Conservation (phyloP, 768 basidiomycete species). For the Cystobasidium tubakii region DNA sequence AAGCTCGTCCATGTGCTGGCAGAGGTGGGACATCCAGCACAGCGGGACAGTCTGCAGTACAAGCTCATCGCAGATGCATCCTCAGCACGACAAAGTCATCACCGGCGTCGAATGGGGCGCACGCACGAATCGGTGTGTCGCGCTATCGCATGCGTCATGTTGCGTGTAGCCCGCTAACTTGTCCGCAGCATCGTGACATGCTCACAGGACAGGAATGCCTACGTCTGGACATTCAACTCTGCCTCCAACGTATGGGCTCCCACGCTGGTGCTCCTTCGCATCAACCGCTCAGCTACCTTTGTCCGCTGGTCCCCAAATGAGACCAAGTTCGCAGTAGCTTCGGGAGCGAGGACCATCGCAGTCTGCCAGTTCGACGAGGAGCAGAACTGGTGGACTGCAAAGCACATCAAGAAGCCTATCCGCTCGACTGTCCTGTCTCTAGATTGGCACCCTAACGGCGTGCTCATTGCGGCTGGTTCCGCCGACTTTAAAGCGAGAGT, state of each 20-base stretch:
- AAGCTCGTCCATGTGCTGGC: slow-evolving; percentile 48
- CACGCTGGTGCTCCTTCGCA: slow-evolving; percentile 84
- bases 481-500: slow-evolving; percentile 97
- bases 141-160: background rate
- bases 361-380: slow-evolving; percentile 95
- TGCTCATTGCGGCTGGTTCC: slow-evolving; percentile 90
- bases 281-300: slow-evolving; percentile 91
- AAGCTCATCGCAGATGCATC: too few species aligned
- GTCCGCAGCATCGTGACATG: slow-evolving; percentile 77
- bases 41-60: slow-evolving; percentile 78
- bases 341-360: slow-evolving; percentile 91
- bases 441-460: slow-evolving; percentile 99
- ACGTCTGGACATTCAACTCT: slow-evolving; percentile 69
- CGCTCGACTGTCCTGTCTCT: slow-evolving; percentile 85
- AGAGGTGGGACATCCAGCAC: slow-evolving; percentile 70
- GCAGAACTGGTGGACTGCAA: slow-evolving; percentile 99
- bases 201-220: slow-evolving; percentile 98
- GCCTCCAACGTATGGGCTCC: slow-evolving; percentile 82
- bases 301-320: slow-evolving; percentile 96
- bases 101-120: slow-evolving; percentile 99
- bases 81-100: slow-evolving; percentile 91
- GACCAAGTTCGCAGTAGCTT: slow-evolving; percentile 97
- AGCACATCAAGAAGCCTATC: slow-evolving; percentile 94
- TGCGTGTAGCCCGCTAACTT: background rate
- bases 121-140: slow-evolving; percentile 62